These are phyloP conservation scores for Gynandropsis gynandra DNA, from an alignment of 345 rosid species.

Conservation along the genomic window DNA sequence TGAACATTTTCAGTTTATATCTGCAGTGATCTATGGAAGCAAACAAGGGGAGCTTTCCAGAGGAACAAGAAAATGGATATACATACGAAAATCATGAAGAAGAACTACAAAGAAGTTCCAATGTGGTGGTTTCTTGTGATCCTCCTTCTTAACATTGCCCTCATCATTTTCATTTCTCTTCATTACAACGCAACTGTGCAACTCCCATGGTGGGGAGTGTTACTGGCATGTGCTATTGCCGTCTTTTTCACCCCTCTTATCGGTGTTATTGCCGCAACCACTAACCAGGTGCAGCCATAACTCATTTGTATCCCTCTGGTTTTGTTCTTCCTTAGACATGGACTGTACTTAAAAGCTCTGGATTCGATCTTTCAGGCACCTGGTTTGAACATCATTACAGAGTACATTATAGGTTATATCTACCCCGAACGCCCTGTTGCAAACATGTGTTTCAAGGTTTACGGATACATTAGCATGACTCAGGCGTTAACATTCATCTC, in stretches of 20 bases:
- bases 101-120: conserved; percentile 50
- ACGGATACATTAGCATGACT: conserved; percentile 76
- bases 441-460: conserved; percentile 88
- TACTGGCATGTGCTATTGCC: conserved; percentile 72
- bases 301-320: neutral
- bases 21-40: conserved; percentile 60
- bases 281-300: conserved; percentile 42
- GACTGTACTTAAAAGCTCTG: neutral
- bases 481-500: conserved; percentile 61
- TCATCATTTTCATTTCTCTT: conserved; percentile 45
- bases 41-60: conserved; percentile 43
- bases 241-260: conserved; percentile 70
- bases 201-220: conserved; percentile 89
- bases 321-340: neutral
- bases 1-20: neutral
- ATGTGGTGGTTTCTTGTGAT: conserved; percentile 71
- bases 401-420: conserved; percentile 65
- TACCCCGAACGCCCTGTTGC: conserved; percentile 84
- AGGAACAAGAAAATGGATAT: conserved; percentile 50
- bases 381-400: conserved; percentile 72
- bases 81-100: conserved; percentile 78
- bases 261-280: conserved; percentile 68
- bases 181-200: conserved; percentile 59
- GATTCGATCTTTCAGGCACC: conserved; percentile 28
- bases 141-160: conserved; percentile 42